A percentile compares a stretch with the other conserved stretches of the same genome.
Conservation (phyloP, 2,329 filamentous ascomycete species). For the Talaromyces atroroseus region DNA sequence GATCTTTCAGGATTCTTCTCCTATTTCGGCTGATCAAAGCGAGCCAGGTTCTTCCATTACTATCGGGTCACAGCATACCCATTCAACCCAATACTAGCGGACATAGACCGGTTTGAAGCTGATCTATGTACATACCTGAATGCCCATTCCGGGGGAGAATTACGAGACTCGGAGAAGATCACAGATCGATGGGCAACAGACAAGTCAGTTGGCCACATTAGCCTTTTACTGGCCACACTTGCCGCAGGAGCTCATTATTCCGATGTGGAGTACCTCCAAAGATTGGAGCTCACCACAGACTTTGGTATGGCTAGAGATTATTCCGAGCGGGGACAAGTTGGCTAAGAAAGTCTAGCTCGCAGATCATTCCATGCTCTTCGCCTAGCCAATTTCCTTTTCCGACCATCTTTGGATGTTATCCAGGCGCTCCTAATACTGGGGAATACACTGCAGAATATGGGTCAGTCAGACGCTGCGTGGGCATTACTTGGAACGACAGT, state of each 20-base stretch:
- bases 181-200: constrained; percentile 12
- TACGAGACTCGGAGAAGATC: background rate
- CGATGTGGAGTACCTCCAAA: constrained; percentile 22
- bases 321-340: no score
- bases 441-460: constrained; percentile 38
- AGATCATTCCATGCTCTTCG: constrained; percentile 47
- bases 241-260: constrained; percentile 29
- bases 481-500: constrained; percentile 27
- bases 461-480: constrained; percentile 29
- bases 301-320: constrained; percentile 18
- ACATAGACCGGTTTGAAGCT: constrained; percentile 26
- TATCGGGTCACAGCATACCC: constrained; percentile 25
- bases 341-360: constrained; percentile 12
- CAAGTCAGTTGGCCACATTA: constrained; percentile 24
- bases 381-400: constrained; percentile 54
- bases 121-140: constrained; percentile 27
- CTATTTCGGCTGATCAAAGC: background rate
- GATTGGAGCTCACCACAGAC: constrained; percentile 22
- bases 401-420: constrained; percentile 51
- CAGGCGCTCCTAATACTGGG: constrained; percentile 53
- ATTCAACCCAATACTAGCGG: constrained; percentile 27
- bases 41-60: constrained; percentile 26
- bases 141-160: constrained; percentile 17
- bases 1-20: background rate
- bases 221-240: constrained; percentile 25